Evolutionary conservation across 371 early-diverging fungal species (phyloP).

Genomic region (Zychaea mexicana): DNA sequence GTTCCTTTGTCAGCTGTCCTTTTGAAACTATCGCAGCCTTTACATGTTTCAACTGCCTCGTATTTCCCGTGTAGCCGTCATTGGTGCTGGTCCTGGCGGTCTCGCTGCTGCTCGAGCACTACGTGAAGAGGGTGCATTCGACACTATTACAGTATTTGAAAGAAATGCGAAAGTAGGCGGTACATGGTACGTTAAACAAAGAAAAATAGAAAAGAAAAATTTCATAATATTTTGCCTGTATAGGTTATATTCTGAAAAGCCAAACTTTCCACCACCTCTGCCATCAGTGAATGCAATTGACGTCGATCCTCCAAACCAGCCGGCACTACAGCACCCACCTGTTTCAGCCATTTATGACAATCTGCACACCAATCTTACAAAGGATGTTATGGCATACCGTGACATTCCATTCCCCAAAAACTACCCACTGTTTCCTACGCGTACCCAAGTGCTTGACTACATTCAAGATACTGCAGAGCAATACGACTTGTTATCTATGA

Average conservation of each 20-base stretch:
- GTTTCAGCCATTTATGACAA: constrained; percentile 56
- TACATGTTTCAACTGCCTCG: constrained; percentile 11
- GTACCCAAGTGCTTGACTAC: constrained; percentile 50
- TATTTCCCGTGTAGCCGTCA: constrained; percentile 44
- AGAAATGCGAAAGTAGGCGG: constrained; percentile 41
- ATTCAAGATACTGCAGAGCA: constrained; percentile 34
- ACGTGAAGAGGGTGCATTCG: constrained; percentile 34
- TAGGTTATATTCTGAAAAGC: constrained; percentile 43
- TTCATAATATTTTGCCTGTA: not conserved
- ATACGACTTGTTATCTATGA: constrained; percentile 23
- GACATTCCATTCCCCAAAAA: constrained; percentile 46
- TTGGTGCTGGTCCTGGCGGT: constrained; percentile 54
- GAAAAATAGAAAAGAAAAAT: not conserved
- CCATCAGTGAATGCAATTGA: constrained; percentile 36
- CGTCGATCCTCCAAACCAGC: constrained; percentile 31
- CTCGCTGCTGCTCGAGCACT: constrained; percentile 41
- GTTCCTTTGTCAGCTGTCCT: no score
- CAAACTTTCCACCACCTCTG: constrained; percentile 26
- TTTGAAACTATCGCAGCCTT: no score
- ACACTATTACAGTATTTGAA: constrained; percentile 46
- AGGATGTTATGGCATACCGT: constrained; percentile 57
- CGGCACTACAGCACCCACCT: constrained; percentile 5
- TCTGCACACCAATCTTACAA: constrained; percentile 66
- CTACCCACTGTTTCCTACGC: constrained; percentile 45
- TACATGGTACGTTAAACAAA: constrained; percentile 50